Evolutionary conservation across 139 green algal genomes (phyloP).

Genomic region (Marvania coccoides): DNA sequence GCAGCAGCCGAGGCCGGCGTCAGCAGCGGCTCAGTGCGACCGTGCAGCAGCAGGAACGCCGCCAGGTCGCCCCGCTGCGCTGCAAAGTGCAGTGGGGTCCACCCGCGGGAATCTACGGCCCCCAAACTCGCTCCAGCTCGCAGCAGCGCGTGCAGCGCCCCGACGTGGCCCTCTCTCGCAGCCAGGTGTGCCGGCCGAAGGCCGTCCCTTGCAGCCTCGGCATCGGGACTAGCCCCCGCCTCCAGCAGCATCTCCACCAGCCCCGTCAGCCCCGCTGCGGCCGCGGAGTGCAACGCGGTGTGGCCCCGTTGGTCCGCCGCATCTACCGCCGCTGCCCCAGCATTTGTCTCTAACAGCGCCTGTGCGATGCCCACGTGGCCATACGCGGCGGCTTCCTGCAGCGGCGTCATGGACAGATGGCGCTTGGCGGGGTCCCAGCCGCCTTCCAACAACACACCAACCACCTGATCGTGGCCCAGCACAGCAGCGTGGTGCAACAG

Average conservation of each 20-base stretch:
- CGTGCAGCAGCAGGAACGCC: conserved; percentile 18
- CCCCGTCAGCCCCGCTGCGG: conserved; percentile 19
- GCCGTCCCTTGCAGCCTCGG: conserved; percentile 14
- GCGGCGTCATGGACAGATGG: conserved; percentile 19
- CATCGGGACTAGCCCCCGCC: conserved; percentile 16
- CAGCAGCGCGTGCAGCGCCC: conserved; percentile 17
- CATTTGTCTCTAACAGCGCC: conserved; percentile 14
- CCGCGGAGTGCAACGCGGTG: conserved; percentile 35
- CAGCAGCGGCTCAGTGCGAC: not conserved
- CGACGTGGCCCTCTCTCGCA: conserved; percentile 16
- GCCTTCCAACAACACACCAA: conserved; percentile 19
- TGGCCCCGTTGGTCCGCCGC: conserved; percentile 19
- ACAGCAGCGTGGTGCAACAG: conserved; percentile 26
- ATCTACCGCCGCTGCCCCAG: conserved; percentile 1
- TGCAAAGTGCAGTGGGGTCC: conserved; percentile 13
- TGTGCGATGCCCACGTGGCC: conserved; percentile 23
- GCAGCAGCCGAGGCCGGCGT: not conserved
- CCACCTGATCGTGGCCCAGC: conserved; percentile 9
- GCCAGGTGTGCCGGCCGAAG: conserved; percentile 31
- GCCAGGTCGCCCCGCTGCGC: conserved; percentile 19
- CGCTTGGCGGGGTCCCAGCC: conserved; percentile 7
- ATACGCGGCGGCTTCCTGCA: conserved; percentile 29
- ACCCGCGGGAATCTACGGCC: not conserved
- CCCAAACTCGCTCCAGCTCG: not conserved
- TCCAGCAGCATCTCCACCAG: conserved; percentile 24